Evolutionary conservation across 1,284 basidiomycete species (phyloP).

Genomic region (Cystobasidium sp.): DNA sequence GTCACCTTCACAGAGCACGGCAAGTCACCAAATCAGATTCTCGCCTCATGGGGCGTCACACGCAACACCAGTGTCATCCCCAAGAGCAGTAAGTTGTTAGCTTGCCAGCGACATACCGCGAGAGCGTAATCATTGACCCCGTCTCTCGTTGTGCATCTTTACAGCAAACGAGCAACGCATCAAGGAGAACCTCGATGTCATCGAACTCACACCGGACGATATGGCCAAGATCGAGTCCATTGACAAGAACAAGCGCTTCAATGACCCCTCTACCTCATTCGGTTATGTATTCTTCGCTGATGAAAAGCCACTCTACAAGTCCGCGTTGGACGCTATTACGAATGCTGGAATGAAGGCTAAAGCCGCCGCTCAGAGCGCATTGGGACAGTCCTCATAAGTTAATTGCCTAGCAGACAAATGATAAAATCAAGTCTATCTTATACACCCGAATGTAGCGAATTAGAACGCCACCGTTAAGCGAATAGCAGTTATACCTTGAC

Average conservation of each 20-base stretch:
- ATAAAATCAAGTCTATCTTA: neutral
- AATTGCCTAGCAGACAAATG: neutral
- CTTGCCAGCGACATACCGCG: neutral
- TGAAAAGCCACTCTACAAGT: slow-evolving; percentile 38
- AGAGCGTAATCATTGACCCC: slow-evolving; percentile 8
- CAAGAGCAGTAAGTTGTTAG: slow-evolving; percentile 50
- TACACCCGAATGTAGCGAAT: slow-evolving; percentile 1
- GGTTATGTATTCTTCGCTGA: slow-evolving; percentile 46
- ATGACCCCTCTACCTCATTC: slow-evolving; percentile 46
- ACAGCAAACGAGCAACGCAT: slow-evolving; percentile 55
- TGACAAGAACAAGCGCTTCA: slow-evolving; percentile 51
- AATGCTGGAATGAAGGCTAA: slow-evolving; percentile 37
- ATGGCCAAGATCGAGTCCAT: slow-evolving; percentile 53
- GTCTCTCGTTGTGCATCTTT: slow-evolving; percentile 54
- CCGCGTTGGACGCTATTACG: slow-evolving; percentile 39
- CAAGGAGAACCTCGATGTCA: slow-evolving; percentile 55
- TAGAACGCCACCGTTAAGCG: neutral
- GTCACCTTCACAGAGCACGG: slow-evolving; percentile 15
- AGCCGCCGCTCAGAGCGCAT: slow-evolving; percentile 23
- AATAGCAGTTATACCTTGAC: too few species aligned
- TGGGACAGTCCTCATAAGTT: slow-evolving; percentile 11
- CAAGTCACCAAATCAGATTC: slow-evolving; percentile 55
- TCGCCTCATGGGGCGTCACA: slow-evolving; percentile 58
- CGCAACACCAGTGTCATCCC: slow-evolving; percentile 58
- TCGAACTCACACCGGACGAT: slow-evolving; percentile 55